These are phyloP conservation scores for Aspergillus ellipticus DNA, from an alignment of 495 filamentous ascomycete species.

Conservation along the genomic window DNA sequence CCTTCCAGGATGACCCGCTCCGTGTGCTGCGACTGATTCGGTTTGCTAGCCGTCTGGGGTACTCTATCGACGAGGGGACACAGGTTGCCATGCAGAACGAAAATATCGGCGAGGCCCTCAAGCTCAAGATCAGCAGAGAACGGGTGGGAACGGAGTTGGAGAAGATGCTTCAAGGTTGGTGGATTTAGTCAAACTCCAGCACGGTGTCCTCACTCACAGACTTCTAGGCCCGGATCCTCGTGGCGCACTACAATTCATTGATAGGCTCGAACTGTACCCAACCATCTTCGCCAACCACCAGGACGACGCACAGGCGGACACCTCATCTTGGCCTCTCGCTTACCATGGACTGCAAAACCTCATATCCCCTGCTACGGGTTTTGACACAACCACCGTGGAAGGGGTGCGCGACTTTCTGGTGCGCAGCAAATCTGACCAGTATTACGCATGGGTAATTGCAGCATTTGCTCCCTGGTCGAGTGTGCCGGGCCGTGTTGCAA, in stretches of 20 bases:
- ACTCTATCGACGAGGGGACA: conserved; percentile 65
- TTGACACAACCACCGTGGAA: conserved; percentile 4
- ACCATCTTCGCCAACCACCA: conserved; percentile 65
- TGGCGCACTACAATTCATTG: conserved; percentile 64
- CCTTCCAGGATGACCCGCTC: conserved; percentile 92
- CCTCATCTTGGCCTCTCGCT: conserved; percentile 35
- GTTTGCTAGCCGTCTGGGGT: conserved; percentile 82
- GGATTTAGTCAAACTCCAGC: neutral
- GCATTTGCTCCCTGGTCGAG: conserved; percentile 73
- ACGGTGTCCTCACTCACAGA: conserved; percentile 1
- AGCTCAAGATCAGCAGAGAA: conserved; percentile 87
- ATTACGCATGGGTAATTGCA: conserved; percentile 71
- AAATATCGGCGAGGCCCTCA: conserved; percentile 71
- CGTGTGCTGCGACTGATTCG: conserved; percentile 84
- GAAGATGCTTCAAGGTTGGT: conserved; percentile 80
- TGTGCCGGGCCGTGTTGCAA: conserved; percentile 41
- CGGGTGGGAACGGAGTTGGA: conserved; percentile 77
- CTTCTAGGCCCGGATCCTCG: conserved; percentile 63
- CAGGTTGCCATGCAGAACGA: conserved; percentile 70
- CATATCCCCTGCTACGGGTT: conserved; percentile 16
- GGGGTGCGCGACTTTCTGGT: conserved; percentile 50
- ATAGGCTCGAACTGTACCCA: conserved; percentile 69
- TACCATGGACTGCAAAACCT: conserved; percentile 36
- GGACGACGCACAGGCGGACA: conserved; percentile 45
- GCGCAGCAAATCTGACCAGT: conserved; percentile 54